phyloP scores from a whole-genome alignment of 1,284 basidiomycete genomes.

The Cutaneotrichosporon cutaneum region DNA sequence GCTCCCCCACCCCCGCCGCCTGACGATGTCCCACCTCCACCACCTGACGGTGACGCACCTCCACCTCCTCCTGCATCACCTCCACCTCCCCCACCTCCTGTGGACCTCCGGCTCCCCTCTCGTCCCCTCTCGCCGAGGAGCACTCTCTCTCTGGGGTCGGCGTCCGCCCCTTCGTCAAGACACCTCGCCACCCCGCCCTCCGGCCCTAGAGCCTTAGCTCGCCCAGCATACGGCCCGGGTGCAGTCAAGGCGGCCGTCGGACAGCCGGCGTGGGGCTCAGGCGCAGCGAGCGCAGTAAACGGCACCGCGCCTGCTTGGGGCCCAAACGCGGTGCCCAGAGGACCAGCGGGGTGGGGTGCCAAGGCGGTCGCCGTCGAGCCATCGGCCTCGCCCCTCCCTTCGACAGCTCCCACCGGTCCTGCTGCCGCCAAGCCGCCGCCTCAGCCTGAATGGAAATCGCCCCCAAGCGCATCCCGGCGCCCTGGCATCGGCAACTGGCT shows the following conservation, averaged over 20 bases:
- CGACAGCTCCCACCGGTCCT: conserved; percentile 10
- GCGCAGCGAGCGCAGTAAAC: background rate
- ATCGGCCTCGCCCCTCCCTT: conserved; percentile 11
- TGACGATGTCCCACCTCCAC: conserved; percentile 2
- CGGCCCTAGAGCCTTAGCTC: background rate
- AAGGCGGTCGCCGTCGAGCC: conserved; percentile 12
- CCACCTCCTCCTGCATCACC: conserved; percentile 27
- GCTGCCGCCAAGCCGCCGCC: background rate
- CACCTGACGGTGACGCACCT: conserved; percentile 14
- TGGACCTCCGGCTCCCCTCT: conserved; percentile 18
- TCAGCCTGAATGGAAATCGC: conserved; percentile 28
- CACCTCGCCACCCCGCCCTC: conserved; percentile 7
- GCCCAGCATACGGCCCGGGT: background rate
- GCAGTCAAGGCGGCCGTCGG: background rate
- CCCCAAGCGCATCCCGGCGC: conserved; percentile 30
- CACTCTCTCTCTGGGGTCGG: background rate
- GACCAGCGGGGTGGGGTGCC: background rate
- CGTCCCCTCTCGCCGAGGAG: conserved; percentile 14
- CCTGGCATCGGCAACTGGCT: conserved; percentile 37
- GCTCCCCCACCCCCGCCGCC: conserved; percentile 10
- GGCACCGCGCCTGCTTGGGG: background rate
- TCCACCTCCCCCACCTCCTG: conserved; percentile 32
- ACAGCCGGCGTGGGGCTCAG: background rate
- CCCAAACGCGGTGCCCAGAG: conserved; percentile 3
- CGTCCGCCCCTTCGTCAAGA: conserved; percentile 7